Base-by-base conservation (phyloP, 2,329 filamentous ascomycete species). In the Grosmannia serpens region DNA sequence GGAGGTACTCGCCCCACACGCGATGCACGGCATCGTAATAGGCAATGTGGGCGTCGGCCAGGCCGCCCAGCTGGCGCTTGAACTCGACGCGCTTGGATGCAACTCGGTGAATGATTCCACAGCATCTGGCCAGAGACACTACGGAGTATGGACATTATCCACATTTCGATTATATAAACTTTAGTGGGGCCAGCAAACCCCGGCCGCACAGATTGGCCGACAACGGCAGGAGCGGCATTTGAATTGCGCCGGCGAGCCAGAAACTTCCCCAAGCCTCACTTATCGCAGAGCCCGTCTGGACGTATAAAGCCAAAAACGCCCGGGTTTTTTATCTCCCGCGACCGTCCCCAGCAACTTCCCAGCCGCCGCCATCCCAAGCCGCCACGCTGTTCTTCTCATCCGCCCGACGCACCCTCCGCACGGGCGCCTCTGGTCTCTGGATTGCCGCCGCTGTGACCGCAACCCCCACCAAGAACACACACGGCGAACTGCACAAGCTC, bases 371-470 rank as follows among this genome's bases (percentile, higher is more conserved):
- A 31, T 50, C 47, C 20, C 15, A 10, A 17, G 22, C 79, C 84
- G 86, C 76, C 89, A 96, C 91, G 79, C 82, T 96, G 92, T 96
- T 95, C 81, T 89, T 89, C 78, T 90, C 86, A 73, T 78, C 82
- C 64, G 84, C 92, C 67, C 83, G 83, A 75, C 84, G 89, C 71
- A 83, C 87, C 70, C 79, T 95, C 69, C 84, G 87, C 74, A 87
- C 88, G 67, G 83, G 86, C 72, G 78, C 86, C 67, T 79, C 83
- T 67, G 81, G 90, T 66, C 82, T 91, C 64, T 83, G 89, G 63
- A 80, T 89, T 70, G 85, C 84, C 62, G 88, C 88, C 53, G 80
- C 86, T 63, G 80, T 85, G 47, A 78, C 88, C 57, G 71, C 79
- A 62, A 81, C 85, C 62, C 77, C 88, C 65, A 84, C 83, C 61